Conservation (phyloP, 208 protist genomes). For the Paratrypanosoma confusum region DNA sequence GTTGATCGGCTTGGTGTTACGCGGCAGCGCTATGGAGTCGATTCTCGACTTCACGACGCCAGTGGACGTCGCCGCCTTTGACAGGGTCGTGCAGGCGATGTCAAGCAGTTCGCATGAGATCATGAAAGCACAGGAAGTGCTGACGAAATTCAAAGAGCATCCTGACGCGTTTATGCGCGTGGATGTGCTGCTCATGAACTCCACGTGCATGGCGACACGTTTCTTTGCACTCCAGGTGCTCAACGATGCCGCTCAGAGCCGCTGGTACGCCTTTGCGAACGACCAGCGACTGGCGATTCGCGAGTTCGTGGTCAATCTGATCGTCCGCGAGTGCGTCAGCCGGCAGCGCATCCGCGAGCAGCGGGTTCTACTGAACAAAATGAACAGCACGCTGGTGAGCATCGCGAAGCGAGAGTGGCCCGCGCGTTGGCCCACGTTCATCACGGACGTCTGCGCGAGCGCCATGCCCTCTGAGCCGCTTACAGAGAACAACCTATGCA, state of each 20-base stretch:
- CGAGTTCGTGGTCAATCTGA: slow-evolving; percentile 92
- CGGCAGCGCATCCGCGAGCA: slow-evolving; percentile 38
- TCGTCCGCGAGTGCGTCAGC: slow-evolving; percentile 79
- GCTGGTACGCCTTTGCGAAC: slow-evolving; percentile 92
- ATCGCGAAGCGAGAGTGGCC: slow-evolving; percentile 99
- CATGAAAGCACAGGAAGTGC: slow-evolving; percentile 68
- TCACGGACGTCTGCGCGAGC: slow-evolving; percentile 94
- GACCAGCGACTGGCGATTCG: slow-evolving; percentile 90
- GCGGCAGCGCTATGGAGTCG: slow-evolving; percentile 31
- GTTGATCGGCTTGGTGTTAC: too few species aligned
- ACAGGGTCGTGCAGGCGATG: slow-evolving; percentile 41
- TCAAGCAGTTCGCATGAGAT: slow-evolving; percentile 45
- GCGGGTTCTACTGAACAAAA: slow-evolving; percentile 78
- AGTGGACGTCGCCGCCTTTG: slow-evolving; percentile 64
- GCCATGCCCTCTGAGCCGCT: slow-evolving; percentile 85
- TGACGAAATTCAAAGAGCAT: slow-evolving; percentile 86
- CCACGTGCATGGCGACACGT: slow-evolving; percentile 55
- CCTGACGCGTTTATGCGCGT: slow-evolving; percentile 88
- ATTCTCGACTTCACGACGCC: slow-evolving; percentile 63
- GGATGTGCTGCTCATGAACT: slow-evolving; percentile 83
- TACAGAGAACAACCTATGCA: slow-evolving; percentile 97
- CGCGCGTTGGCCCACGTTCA: slow-evolving; percentile 95
- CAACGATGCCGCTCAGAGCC: slow-evolving; percentile 86
- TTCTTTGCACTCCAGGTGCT: slow-evolving; percentile 91
- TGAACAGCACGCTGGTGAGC: slow-evolving; percentile 84